phyloP scores from a whole-genome alignment of 306 rosid species.

The Corylus heterophylla region DNA sequence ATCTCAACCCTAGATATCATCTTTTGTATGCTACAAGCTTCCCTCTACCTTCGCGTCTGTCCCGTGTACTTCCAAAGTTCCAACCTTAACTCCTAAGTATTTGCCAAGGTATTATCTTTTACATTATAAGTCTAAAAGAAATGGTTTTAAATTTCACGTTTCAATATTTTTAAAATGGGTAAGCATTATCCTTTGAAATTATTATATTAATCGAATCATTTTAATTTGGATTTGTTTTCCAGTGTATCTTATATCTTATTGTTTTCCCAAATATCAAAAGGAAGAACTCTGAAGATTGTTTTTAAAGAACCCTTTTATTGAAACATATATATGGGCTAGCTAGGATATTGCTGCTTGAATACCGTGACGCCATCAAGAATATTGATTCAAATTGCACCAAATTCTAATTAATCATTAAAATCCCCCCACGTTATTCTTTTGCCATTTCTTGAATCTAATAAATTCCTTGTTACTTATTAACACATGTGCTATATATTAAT shows the following conservation, averaged over 20 bases:
- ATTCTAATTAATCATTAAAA: background rate
- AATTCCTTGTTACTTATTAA: background rate
- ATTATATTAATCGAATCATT: too few species aligned
- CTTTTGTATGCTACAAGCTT: slow-evolving; percentile 67
- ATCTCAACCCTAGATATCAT: slow-evolving; percentile 36
- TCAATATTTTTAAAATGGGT: too few species aligned
- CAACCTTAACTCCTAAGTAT: slow-evolving; percentile 50
- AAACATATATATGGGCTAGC: too few species aligned
- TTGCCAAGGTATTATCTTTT: background rate
- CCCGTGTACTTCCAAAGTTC: slow-evolving; percentile 25
- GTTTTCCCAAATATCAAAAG: too few species aligned
- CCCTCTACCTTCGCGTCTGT: slow-evolving; percentile 46
- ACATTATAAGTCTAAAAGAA: too few species aligned
- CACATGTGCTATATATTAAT: background rate
- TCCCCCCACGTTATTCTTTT: background rate
- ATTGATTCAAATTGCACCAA: background rate
- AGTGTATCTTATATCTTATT: too few species aligned
- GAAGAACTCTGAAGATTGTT: too few species aligned
- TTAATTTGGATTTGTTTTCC: too few species aligned
- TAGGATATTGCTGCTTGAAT: background rate
- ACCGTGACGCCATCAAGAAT: background rate
- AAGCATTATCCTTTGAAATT: too few species aligned
- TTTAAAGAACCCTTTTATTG: too few species aligned
- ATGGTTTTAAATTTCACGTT: too few species aligned
- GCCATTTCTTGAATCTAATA: background rate